Evolutionary conservation across 2,329 filamentous ascomycete genomes (phyloP).

Genomic region (Stagonosporopsis vannaccii): DNA sequence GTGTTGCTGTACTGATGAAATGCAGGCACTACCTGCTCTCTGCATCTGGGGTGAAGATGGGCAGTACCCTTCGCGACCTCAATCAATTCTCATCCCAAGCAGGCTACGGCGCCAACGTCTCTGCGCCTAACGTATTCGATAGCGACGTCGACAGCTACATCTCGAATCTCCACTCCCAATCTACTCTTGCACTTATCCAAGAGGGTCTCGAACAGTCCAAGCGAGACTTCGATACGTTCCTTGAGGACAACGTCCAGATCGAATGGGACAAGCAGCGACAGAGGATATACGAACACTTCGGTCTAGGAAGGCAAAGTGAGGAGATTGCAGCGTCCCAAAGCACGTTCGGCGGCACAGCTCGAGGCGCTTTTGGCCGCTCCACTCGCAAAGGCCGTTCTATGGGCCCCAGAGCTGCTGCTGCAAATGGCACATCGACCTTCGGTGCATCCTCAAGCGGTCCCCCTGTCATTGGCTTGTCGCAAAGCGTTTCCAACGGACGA

Average conservation of each 20-base stretch:
- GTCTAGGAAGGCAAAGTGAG: conserved; percentile 65
- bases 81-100: conserved; percentile 74
- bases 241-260: conserved; percentile 93
- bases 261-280: conserved; percentile 96
- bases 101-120: conserved; percentile 65
- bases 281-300: conserved; percentile 95
- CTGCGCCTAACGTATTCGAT: conserved; percentile 54
- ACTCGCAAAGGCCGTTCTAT: conserved; percentile 52
- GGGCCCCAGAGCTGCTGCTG: conserved; percentile 44
- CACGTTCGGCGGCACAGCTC: conserved; percentile 43
- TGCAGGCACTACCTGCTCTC: conserved; percentile 87
- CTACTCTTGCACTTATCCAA: conserved; percentile 87
- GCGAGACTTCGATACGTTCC: conserved; percentile 88
- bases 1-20: conserved; percentile 22
- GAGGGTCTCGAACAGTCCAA: conserved; percentile 90
- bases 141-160: conserved; percentile 75
- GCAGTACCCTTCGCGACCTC: conserved; percentile 84
- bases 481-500: conserved; percentile 63
- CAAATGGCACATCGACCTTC: conserved; percentile 55
- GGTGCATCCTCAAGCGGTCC: conserved; percentile 72
- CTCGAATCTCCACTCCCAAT: conserved; percentile 85
- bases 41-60: conserved; percentile 90
- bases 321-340: conserved; percentile 48
- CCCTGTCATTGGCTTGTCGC: conserved; percentile 84
- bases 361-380: conserved; percentile 62